Base-by-base conservation (phyloP, 441 rosid genomes). In the Rhodomyrtus psidioides region DNA sequence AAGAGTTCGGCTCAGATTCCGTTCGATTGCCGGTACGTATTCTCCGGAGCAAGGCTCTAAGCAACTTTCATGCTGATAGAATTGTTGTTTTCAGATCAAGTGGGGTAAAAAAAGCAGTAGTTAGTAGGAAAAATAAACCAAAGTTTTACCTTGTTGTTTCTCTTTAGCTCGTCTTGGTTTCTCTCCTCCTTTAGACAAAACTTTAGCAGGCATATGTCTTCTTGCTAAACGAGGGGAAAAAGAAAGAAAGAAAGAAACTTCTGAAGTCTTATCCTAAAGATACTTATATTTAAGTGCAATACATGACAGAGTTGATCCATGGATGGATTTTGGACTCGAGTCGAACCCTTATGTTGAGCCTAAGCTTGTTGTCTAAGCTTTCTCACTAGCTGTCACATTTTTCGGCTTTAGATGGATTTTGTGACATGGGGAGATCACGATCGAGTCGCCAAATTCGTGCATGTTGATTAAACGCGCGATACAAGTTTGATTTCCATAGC, bases 391-490 rank as follows among this genome's bases (percentile, higher is more conserved):
- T 39, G 10, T 21, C 3, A 10, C 49, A 5, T 70, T 12, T 70
- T 70, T 70, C 9, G 0, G 9, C 15, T 21, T 21, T 70, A 21
- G 44, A 24, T 39, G 49, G 79, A 49, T 26, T 2, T 21, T 39
- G 15, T 21, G 1, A 34, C 1, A 0, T 10, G 79, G 4, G 0
- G 15, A 34, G 49, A 70, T 21, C 49, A 4, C n/a, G n/a, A n/a
- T n/a, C 9, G 23, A 10, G 8, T 70, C 16, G 15, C 0, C 79
- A 39, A 70, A 21, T 70, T 21, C 10, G 8, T 39, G 9, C 26
- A 70, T 21, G 15, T 0, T 1, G 1, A 34, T 39, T 65, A 3
- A 21, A 65, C 0, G 15, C 26, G 19, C 0, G n/a, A 5, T 12
- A 34, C 15, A 65, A 21, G 0, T 65, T 34, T 23, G 0, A 70